A percentile compares a stretch with the other conserved stretches of the same genome.
Conservation (phyloP, 768 basidiomycete species). For the Mrakia blollopis region DNA sequence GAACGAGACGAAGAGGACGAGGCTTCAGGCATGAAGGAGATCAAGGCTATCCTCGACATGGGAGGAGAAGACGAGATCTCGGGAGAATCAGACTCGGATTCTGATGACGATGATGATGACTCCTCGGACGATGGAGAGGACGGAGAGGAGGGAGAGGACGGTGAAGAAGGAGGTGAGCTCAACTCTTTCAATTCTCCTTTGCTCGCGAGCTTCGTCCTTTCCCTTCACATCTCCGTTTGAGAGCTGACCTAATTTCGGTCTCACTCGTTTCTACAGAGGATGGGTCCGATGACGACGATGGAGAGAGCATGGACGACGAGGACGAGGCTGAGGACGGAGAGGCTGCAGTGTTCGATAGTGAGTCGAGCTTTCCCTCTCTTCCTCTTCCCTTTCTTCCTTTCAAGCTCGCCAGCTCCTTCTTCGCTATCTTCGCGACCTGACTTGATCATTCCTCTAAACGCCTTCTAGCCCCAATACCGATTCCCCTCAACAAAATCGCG, state of each 20-base stretch:
- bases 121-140: constrained; percentile 30
- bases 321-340: constrained; percentile 5
- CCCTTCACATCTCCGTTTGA: background rate
- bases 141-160: constrained; percentile 36
- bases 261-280: constrained; percentile 2
- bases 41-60: constrained; percentile 28
- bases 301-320: background rate
- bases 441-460: background rate
- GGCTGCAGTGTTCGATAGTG: constrained; percentile 17
- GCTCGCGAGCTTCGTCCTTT: background rate
- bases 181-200: background rate
- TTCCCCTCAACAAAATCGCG: constrained; percentile 28
- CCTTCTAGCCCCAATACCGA: constrained; percentile 10
- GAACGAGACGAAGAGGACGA: constrained; percentile 44
- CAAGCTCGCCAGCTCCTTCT: background rate
- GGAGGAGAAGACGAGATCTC: constrained; percentile 33
- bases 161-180: constrained; percentile 20
- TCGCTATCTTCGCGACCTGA: background rate
- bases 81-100: constrained; percentile 30
- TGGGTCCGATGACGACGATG: constrained; percentile 7
- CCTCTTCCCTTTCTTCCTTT: background rate
- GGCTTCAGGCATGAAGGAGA: constrained; percentile 28
- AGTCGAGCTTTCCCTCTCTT: background rate
- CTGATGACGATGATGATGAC: constrained; percentile 31
- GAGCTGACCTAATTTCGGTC: background rate